Percentiles rank a stretch among this genome's conserved stretches.
These are phyloP conservation scores for Stephanodiscus minutulus DNA, from an alignment of 108 stramenopile species.

Conservation along the genomic window DNA sequence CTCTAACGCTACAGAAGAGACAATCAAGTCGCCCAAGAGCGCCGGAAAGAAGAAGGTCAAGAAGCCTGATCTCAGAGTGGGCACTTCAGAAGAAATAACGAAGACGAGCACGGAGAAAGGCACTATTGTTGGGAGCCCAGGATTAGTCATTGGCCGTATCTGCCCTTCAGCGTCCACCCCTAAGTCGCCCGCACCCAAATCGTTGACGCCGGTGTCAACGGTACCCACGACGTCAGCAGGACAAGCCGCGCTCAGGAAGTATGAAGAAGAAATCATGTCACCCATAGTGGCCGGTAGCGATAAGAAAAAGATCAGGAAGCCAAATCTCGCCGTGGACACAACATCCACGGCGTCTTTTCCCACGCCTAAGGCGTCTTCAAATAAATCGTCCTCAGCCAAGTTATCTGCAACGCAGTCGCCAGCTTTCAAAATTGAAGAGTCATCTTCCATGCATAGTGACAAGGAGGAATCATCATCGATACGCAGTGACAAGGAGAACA, in stretches of 20 bases:
- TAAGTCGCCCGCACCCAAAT: background rate
- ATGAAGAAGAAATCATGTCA: no score
- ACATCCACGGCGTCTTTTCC: background rate
- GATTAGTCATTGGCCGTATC: background rate
- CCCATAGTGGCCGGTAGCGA: no score
- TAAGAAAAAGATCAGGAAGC: no score
- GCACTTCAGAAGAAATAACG: background rate
- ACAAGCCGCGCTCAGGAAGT: no score
- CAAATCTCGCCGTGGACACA: no score
- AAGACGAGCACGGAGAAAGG: background rate
- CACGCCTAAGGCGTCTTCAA: background rate
- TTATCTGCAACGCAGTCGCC: no score
- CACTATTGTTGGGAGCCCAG: background rate
- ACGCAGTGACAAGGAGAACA: conserved; percentile 2
- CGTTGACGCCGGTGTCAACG: background rate
- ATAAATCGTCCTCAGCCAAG: background rate
- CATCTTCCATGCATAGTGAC: background rate
- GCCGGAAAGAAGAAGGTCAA: background rate
- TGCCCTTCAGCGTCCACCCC: background rate
- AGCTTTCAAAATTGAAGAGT: background rate
- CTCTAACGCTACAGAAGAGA: no score
- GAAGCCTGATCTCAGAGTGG: background rate
- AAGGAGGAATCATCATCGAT: background rate
- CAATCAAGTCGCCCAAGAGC: no score
- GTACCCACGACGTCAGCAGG: no score